phyloP scores from a whole-genome alignment of 176 grass and related monocot species.

The Carex myosuroides region DNA sequence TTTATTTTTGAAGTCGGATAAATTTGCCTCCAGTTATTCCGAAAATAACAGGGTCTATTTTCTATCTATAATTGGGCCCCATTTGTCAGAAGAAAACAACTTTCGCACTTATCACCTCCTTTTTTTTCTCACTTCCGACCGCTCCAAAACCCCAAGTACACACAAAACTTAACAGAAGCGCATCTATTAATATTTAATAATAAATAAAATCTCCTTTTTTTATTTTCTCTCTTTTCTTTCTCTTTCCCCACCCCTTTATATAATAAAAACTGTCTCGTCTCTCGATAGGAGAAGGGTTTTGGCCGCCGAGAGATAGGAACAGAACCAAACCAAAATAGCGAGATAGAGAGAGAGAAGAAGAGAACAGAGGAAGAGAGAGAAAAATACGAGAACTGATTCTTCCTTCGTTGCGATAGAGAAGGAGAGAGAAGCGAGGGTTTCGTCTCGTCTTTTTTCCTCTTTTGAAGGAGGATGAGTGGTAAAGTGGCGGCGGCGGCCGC shows the following conservation, averaged over 20 bases:
- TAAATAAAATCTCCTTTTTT: neutral
- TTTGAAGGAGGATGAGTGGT: conserved; percentile 9
- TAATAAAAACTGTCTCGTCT: neutral
- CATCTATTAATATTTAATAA: neutral
- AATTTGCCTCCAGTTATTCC: neutral
- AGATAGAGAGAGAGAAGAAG: neutral
- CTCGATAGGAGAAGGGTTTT: conserved; percentile 10
- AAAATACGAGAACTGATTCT: neutral
- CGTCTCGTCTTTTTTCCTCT: conserved; percentile 3
- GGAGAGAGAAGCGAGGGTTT: conserved; percentile 1
- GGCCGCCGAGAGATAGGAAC: conserved; percentile 22
- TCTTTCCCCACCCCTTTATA: conserved; percentile 1
- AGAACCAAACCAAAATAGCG: neutral
- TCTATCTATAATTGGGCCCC: neutral
- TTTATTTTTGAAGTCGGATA: neutral
- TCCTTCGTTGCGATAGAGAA: neutral
- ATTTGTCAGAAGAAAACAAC: neutral
- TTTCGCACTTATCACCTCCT: neutral
- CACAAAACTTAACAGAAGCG: neutral
- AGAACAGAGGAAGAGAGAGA: neutral
- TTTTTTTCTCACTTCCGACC: neutral
- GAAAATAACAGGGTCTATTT: neutral
- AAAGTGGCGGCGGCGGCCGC: conserved; percentile 35
- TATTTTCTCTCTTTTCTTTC: conserved; percentile 2
- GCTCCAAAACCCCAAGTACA: neutral